Evolutionary conservation across 2,329 filamentous ascomycete genomes (phyloP).

Genomic region (Fusarium sp.): DNA sequence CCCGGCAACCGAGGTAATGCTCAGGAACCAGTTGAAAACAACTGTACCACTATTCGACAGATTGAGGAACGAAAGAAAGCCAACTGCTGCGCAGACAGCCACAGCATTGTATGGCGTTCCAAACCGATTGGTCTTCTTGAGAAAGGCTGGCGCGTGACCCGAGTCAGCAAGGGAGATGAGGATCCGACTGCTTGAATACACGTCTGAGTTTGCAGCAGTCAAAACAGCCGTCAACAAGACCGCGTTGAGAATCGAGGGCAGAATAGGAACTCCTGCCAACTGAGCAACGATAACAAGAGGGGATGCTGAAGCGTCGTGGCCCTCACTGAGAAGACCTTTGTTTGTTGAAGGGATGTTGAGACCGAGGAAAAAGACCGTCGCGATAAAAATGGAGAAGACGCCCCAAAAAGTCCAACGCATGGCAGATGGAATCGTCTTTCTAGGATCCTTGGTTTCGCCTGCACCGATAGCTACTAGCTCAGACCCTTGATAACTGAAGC

Average conservation of each 20-base stretch:
- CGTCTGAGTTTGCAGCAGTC: slow-evolving; percentile 69
- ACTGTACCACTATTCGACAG: slow-evolving; percentile 69
- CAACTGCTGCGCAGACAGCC: slow-evolving; percentile 66
- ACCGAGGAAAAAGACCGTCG: slow-evolving; percentile 20
- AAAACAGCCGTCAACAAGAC: slow-evolving; percentile 74
- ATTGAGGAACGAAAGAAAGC: slow-evolving; percentile 77
- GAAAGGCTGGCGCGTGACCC: slow-evolving; percentile 72
- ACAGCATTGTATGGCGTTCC: slow-evolving; percentile 70
- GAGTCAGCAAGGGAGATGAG: slow-evolving; percentile 75
- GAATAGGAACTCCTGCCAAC: slow-evolving; percentile 69
- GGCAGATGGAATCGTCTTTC: slow-evolving; percentile 49
- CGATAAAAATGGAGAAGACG: slow-evolving; percentile 26
- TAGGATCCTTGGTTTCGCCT: slow-evolving; percentile 50
- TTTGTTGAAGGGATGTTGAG: slow-evolving; percentile 46
- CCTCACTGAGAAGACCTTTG: slow-evolving; percentile 64
- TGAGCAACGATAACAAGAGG: slow-evolving; percentile 76
- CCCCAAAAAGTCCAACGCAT: slow-evolving; percentile 48
- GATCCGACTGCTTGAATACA: slow-evolving; percentile 75
- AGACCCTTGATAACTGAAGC: slow-evolving; percentile 52
- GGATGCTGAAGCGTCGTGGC: slow-evolving; percentile 63
- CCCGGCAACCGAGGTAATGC: slow-evolving; percentile 72
- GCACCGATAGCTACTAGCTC: slow-evolving; percentile 48
- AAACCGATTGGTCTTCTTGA: slow-evolving; percentile 68
- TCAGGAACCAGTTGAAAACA: slow-evolving; percentile 79
- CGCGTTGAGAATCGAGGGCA: slow-evolving; percentile 75